Percentiles rank a stretch among this genome's conserved stretches.
Conservation (phyloP, 2,329 filamentous ascomycete species). For the Cadophora gregata region DNA sequence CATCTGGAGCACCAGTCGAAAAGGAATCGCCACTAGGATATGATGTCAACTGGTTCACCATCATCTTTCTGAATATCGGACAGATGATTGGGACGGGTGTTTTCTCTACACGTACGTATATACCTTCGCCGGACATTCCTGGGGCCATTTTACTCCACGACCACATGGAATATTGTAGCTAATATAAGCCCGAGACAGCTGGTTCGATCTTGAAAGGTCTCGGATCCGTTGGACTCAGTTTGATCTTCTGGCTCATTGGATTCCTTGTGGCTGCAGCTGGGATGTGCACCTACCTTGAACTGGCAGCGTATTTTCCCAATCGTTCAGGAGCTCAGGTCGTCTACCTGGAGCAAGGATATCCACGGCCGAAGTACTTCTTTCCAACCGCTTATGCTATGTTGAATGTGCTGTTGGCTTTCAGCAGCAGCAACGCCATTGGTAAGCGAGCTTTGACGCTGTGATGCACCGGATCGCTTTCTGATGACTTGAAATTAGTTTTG, state of each 20-base stretch:
- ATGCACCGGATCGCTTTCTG: neutral
- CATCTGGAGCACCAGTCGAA: slow-evolving; percentile 66
- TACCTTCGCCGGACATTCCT: neutral
- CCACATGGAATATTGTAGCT: no score
- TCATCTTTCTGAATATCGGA: slow-evolving; percentile 65
- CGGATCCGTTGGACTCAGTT: slow-evolving; percentile 14
- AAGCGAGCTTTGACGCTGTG: neutral
- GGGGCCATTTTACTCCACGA: no score
- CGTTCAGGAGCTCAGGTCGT: slow-evolving; percentile 70
- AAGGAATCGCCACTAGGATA: slow-evolving; percentile 63
- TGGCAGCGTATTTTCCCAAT: slow-evolving; percentile 68
- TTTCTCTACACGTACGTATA: slow-evolving; percentile 66
- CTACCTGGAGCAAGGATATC: slow-evolving; percentile 71
- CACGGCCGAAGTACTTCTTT: slow-evolving; percentile 67
- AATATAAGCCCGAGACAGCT: neutral
- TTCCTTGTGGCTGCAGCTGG: slow-evolving; percentile 56
- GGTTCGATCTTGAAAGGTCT: slow-evolving; percentile 16
- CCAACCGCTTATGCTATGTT: slow-evolving; percentile 69
- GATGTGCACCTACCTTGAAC: slow-evolving; percentile 64
- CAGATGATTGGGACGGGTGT: slow-evolving; percentile 69
- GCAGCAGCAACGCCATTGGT: slow-evolving; percentile 66
- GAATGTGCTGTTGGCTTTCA: slow-evolving; percentile 67
- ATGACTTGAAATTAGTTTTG: slow-evolving; percentile 50
- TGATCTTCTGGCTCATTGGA: slow-evolving; percentile 60
- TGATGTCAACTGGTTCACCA: slow-evolving; percentile 58